These are phyloP conservation scores for Marasmius fiardii DNA, from an alignment of 1,284 basidiomycete species.

Conservation along the genomic window DNA sequence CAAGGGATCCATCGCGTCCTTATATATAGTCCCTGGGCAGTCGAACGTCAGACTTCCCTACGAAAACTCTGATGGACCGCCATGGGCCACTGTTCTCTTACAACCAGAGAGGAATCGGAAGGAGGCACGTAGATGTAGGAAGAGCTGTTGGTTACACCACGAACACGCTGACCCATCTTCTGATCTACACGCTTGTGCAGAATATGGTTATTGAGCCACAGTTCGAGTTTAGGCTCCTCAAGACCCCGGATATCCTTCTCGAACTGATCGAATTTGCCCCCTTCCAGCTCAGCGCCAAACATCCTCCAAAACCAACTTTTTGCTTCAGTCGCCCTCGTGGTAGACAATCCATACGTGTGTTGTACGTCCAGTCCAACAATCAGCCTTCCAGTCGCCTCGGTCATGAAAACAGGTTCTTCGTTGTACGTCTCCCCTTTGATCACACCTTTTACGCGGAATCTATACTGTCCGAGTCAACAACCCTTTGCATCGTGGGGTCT, in stretches of 20 bases:
- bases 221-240: neutral
- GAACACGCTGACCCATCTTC: neutral
- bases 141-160: neutral
- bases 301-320: constrained; percentile 4
- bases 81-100: neutral
- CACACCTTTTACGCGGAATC: neutral
- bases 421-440: too few species aligned
- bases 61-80: neutral
- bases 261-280: neutral
- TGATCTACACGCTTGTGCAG: neutral
- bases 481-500: neutral
- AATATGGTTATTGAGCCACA: neutral
- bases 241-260: neutral
- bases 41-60: neutral
- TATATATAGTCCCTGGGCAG: neutral
- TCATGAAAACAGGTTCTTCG: neutral
- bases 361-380: neutral
- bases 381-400: neutral
- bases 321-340: neutral
- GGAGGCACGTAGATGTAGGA: neutral
- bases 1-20: neutral
- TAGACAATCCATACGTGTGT: constrained; percentile 1
- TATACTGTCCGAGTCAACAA: neutral
- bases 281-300: neutral
- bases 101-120: neutral